Evolutionary conservation across 129 eudicot genomes (phyloP), one percentile per base, ranked within the genome.

Genomic region (Deinandra increscens): DNA sequence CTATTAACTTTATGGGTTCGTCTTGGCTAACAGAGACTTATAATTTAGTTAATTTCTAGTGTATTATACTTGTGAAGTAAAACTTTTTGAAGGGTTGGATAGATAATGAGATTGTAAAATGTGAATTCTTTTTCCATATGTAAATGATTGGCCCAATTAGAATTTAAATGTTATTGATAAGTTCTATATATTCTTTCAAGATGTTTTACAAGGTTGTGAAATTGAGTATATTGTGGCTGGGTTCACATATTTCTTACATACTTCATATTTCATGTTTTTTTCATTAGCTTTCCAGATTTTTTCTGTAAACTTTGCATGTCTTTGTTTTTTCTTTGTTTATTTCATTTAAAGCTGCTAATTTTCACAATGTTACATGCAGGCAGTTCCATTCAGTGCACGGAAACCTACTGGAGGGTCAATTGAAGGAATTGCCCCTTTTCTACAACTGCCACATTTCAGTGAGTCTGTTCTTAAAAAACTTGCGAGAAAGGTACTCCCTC

Each of bases 361-460:
- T 75, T 20, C 54, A 31, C 20, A 29, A 31, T 45, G 26, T 55
- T 54, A 73, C 73, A 70, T 75, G 74, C 76, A 92, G 98, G 98
- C 96, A 58, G 98, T 92, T 74, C 98, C 98, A 60, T 87, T 92
- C 68, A 86, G 90, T 83, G 87, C 98, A 58, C 81, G 92, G 51
- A 92, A 89, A 74, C 72, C 96, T 76, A 71, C 78, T 44, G 98
- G 95, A 46, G 97, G 86, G 55, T 88, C 88, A 33, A 69, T 68
- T 60, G 98, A 92, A 75, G 96, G 98, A 46, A 83, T 81, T 64
- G 96, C 95, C 51, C 95, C 98, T 39, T 92, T 92, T 71, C 64
- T 92, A 81, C 98, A 92, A 81, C 81, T 92, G 44, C 98, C 98
- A 75, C 98, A 92, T 74, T 89, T 92, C 81, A 89, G 81, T 45